Conservation (phyloP, 2,329 filamentous ascomycete species). For the Thermoascus crustaceus region DNA sequence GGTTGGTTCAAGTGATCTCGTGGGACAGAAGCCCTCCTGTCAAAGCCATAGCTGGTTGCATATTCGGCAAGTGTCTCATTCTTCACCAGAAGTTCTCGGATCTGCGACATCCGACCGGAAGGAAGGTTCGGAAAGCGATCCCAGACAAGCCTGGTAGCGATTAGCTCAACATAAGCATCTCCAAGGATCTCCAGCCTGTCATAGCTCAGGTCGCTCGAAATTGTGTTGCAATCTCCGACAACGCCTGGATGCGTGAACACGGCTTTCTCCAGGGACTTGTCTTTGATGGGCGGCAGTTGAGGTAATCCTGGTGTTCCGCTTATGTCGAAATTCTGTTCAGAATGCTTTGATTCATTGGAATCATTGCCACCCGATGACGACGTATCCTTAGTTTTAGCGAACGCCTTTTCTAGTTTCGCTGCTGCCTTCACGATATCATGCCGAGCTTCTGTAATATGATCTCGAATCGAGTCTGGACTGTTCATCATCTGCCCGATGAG, state of each 20-base stretch:
- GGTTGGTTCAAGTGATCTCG: constrained; percentile 35
- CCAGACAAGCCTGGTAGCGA: constrained; percentile 68
- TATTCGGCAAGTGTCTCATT: constrained; percentile 70
- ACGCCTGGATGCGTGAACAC: constrained; percentile 60
- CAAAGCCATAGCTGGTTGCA: constrained; percentile 61
- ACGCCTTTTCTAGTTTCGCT: constrained; percentile 14
- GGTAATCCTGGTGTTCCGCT: constrained; percentile 10
- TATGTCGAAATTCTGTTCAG: neutral
- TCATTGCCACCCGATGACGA: neutral
- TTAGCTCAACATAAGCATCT: constrained; percentile 74
- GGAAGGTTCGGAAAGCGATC: constrained; percentile 58
- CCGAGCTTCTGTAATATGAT: constrained; percentile 8
- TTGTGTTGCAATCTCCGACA: constrained; percentile 13
- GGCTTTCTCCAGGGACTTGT: constrained; percentile 52
- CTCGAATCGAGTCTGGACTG: constrained; percentile 9
- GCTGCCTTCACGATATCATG: constrained; percentile 14
- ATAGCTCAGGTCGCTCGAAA: constrained; percentile 48
- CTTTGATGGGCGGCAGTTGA: constrained; percentile 50
- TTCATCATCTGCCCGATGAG: constrained; percentile 16
- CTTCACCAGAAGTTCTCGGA: constrained; percentile 71
- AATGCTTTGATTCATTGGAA: neutral
- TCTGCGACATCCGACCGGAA: constrained; percentile 62
- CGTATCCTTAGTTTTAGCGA: constrained; percentile 9
- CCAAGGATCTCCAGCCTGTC: constrained; percentile 84
- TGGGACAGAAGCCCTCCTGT: constrained; percentile 54